These are phyloP conservation scores for Emmonsia crescens DNA, from an alignment of 2,329 filamentous ascomycete species.

Conservation along the genomic window DNA sequence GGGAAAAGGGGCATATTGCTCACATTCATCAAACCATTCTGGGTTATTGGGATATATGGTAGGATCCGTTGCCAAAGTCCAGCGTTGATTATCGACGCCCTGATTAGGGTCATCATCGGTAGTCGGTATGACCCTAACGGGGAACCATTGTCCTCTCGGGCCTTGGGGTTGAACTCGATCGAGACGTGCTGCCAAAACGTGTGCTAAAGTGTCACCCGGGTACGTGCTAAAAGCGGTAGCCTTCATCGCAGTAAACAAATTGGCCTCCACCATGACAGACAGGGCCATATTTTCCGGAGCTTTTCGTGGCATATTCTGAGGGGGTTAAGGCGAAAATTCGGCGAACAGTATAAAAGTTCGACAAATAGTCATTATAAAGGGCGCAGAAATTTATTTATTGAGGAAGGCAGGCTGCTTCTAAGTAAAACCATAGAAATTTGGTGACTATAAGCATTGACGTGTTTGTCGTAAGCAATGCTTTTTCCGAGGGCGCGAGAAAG, in stretches of 20 bases:
- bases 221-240: slow-evolving; percentile 5
- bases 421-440: neutral
- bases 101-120: neutral
- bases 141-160: slow-evolving; percentile 2
- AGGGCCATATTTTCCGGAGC: slow-evolving; percentile 5
- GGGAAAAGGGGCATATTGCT: neutral
- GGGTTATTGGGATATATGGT: slow-evolving; percentile 6
- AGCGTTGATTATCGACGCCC: slow-evolving; percentile 7
- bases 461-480: slow-evolving; percentile 5
- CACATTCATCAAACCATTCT: slow-evolving; percentile 10
- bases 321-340: neutral
- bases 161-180: slow-evolving; percentile 6
- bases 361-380: slow-evolving; percentile 5
- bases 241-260: slow-evolving; percentile 12
- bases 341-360: neutral
- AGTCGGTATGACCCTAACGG: slow-evolving; percentile 5
- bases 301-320: slow-evolving; percentile 5
- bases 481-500: neutral
- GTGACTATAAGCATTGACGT: slow-evolving; percentile 1
- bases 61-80: slow-evolving; percentile 10
- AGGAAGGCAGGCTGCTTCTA: neutral
- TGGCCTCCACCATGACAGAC: slow-evolving; percentile 11
- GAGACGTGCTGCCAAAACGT: slow-evolving; percentile 8
- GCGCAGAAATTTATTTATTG: neutral
- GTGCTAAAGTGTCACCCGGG: slow-evolving; percentile 4